Conservation (phyloP, 768 basidiomycete species). For the Tephrocybe sp. region DNA sequence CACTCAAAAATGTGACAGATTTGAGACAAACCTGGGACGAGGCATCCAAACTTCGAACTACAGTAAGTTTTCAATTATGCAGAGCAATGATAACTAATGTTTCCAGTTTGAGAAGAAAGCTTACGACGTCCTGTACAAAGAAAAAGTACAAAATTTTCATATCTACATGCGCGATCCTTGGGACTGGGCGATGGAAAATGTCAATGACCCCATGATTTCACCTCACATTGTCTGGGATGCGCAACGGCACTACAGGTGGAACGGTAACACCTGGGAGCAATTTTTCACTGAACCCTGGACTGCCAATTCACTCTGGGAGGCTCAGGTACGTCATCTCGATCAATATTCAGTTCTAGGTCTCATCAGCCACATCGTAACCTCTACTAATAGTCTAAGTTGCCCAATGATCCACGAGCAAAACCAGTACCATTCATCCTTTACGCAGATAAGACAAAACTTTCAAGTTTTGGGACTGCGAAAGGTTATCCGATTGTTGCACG, state of each 20-base stretch:
- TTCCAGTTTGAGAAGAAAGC: conserved; percentile 9
- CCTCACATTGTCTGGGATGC: conserved; percentile 20
- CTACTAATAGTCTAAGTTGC: too few relatives aligned
- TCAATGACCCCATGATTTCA: conserved; percentile 9
- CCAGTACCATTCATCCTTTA: conserved; percentile 30
- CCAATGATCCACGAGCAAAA: too few relatives aligned
- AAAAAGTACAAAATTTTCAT: not conserved
- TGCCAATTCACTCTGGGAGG: conserved; percentile 2
- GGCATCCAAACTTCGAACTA: not conserved
- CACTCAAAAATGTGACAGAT: not conserved
- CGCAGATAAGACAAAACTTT: conserved; percentile 40
- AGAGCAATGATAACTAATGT: too few relatives aligned
- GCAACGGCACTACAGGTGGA: not conserved
- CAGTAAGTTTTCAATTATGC: not conserved
- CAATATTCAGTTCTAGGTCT: too few relatives aligned
- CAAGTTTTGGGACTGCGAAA: conserved; percentile 35
- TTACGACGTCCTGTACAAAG: conserved; percentile 5
- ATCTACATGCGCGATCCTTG: conserved; percentile 11
- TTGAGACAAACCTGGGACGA: not conserved
- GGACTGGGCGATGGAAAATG: conserved; percentile 18
- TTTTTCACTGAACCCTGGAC: conserved; percentile 20
- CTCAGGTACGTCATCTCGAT: conserved; percentile 18
- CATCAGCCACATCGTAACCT: too few relatives aligned
- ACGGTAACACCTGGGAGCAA: conserved; percentile 2
- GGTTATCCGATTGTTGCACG: conserved; percentile 36